phyloP scores from a whole-genome alignment of 2,329 filamentous ascomycete genomes.

The Aschersonia sp. region DNA sequence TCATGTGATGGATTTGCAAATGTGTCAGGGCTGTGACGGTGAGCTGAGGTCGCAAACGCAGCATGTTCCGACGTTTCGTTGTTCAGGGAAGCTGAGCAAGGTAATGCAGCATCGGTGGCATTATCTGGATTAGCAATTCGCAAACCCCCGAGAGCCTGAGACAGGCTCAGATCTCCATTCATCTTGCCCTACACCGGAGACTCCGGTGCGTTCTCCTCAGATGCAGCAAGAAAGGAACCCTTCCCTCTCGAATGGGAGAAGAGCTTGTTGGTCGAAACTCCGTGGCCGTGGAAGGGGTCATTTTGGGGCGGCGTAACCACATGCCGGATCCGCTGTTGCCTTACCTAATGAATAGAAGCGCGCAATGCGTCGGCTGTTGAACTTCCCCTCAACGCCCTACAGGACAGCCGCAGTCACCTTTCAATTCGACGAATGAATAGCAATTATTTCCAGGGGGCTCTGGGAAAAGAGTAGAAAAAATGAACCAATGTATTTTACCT shows the following conservation, averaged over 20 bases:
- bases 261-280: neutral
- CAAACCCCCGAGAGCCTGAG: constrained; percentile 81
- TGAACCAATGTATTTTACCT: too few relatives aligned
- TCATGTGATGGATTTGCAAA: neutral
- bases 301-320: constrained; percentile 3
- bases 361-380: neutral
- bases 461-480: too few relatives aligned
- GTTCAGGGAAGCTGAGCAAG: constrained; percentile 6
- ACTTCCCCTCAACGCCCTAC: neutral
- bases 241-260: neutral
- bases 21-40: neutral
- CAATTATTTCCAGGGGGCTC: too few relatives aligned
- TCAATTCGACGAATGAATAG: too few relatives aligned
- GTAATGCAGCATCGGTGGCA: constrained; percentile 23
- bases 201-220: constrained; percentile 10
- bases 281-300: neutral
- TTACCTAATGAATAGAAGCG: constrained; percentile 4
- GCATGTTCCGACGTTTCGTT: constrained; percentile 9
- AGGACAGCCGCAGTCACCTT: neutral
- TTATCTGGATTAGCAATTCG: constrained; percentile 95
- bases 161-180: constrained; percentile 86
- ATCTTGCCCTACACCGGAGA: constrained; percentile 34
- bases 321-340: constrained; percentile 3
- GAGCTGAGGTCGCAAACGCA: constrained; percentile 4
- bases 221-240: constrained; percentile 2